Percentiles rank a stretch among this genome's conserved stretches.
phyloP scores from a whole-genome alignment of 2,329 filamentous ascomycete genomes.

The Periconia sp. region DNA sequence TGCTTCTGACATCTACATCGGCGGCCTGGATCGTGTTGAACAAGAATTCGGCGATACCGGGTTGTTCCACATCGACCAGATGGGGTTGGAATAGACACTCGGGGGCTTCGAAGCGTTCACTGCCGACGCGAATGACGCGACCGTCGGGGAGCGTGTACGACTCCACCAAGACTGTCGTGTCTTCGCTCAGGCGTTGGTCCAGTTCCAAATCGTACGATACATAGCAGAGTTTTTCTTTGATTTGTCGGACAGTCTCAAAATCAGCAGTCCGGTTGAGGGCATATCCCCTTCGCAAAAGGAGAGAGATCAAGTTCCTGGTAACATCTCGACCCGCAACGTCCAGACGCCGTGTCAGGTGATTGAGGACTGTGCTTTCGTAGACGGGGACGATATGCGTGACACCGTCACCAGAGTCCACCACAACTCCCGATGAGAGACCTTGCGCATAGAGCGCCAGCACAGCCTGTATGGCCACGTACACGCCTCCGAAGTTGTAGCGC shows the following conservation, averaged over 20 bases:
- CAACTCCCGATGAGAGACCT: slow-evolving; percentile 82
- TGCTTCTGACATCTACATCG: slow-evolving; percentile 91
- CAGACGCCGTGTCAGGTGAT: slow-evolving; percentile 90
- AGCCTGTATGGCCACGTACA: slow-evolving; percentile 97
- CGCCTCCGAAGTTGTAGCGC: slow-evolving; percentile 90
- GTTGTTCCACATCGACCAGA: slow-evolving; percentile 95
- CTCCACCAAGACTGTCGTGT: slow-evolving; percentile 95
- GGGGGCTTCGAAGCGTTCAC: slow-evolving; percentile 95
- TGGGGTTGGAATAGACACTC: slow-evolving; percentile 99
- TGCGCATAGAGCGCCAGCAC: slow-evolving; percentile 95
- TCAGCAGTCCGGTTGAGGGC: slow-evolving; percentile 97
- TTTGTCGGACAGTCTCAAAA: slow-evolving; percentile 96
- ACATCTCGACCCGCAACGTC: slow-evolving; percentile 97
- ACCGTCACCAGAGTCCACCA: slow-evolving; percentile 96
- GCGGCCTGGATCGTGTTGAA: slow-evolving; percentile 98
- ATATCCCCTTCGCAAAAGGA: slow-evolving; percentile 90
- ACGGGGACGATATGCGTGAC: slow-evolving; percentile 98
- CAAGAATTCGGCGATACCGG: slow-evolving; percentile 92
- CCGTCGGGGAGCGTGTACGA: slow-evolving; percentile 97
- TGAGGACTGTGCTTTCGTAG: slow-evolving; percentile 96
- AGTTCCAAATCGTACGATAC: slow-evolving; percentile 97
- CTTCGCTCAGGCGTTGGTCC: slow-evolving; percentile 93
- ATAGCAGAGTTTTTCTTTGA: slow-evolving; percentile 99
- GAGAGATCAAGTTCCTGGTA: slow-evolving; percentile 95
- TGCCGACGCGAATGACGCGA: slow-evolving; percentile 92